These are phyloP conservation scores for Phyllosticta citribraziliensis DNA, from an alignment of 2,329 filamentous ascomycete genomes.

Conservation along the genomic window DNA sequence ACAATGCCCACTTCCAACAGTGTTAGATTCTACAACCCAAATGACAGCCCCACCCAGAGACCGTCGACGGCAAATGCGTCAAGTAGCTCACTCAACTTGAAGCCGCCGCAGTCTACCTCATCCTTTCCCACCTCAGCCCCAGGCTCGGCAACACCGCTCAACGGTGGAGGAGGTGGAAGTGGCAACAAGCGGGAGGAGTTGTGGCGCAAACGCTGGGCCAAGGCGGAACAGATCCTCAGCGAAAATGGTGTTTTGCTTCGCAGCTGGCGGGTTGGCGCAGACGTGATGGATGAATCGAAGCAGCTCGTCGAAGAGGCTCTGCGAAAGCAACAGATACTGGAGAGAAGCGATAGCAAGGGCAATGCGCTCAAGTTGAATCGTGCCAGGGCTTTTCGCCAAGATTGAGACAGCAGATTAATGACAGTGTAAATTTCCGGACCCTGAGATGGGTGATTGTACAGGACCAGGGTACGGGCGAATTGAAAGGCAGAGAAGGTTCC, in stretches of 20 bases:
- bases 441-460: not conserved
- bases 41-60: not conserved
- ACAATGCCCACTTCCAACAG: not conserved
- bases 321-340: slow-evolving; percentile 1
- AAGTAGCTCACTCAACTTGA: slow-evolving; percentile 2
- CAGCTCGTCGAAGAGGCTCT: slow-evolving; percentile 49
- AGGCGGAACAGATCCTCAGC: slow-evolving; percentile 55
- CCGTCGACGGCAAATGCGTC: slow-evolving; percentile 7
- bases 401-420: not conserved
- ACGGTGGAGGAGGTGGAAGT: slow-evolving; percentile 14
- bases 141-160: not conserved
- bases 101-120: not conserved
- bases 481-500: not conserved
- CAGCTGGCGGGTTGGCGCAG: slow-evolving; percentile 63
- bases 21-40: not conserved
- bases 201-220: slow-evolving; percentile 58
- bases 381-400: not conserved
- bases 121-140: not conserved
- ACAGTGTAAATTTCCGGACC: not conserved
- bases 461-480: not conserved
- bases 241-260: slow-evolving; percentile 56
- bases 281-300: slow-evolving; percentile 58
- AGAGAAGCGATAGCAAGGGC: slow-evolving; percentile 9
- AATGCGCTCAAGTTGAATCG: slow-evolving; percentile 3
- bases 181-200: slow-evolving; percentile 60